Evolutionary conservation across 1,284 basidiomycete genomes (phyloP).

Genomic region (Rhodotorula sp.): DNA sequence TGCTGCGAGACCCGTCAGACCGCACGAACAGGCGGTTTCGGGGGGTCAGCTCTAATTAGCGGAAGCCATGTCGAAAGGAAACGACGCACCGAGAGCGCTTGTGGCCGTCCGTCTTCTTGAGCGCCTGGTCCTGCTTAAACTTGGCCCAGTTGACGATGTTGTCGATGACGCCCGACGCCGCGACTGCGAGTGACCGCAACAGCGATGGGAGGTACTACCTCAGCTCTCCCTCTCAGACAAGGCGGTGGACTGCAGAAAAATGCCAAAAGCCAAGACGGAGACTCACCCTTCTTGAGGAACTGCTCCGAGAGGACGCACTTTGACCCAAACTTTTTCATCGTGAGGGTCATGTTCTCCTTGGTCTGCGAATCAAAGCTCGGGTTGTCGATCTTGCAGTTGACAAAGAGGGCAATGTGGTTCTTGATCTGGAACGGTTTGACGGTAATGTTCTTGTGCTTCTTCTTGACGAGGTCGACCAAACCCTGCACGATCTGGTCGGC

Average conservation of each 20-base stretch:
- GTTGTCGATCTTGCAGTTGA: slow-evolving; percentile 95
- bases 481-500: slow-evolving; percentile 83
- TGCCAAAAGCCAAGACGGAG: background rate
- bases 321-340: slow-evolving; percentile 81
- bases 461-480: slow-evolving; percentile 71
- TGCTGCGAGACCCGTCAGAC: slow-evolving; percentile 52
- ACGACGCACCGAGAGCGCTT: slow-evolving; percentile 75
- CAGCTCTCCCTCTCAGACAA: background rate
- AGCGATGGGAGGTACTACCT: background rate
- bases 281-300: slow-evolving; percentile 88
- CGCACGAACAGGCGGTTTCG: background rate
- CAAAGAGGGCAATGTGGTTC: slow-evolving; percentile 98
- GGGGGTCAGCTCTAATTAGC: background rate
- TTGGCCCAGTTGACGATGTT: slow-evolving; percentile 93
- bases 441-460: slow-evolving; percentile 85
- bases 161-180: slow-evolving; percentile 87
- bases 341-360: slow-evolving; percentile 91
- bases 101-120: slow-evolving; percentile 94
- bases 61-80: background rate
- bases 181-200: slow-evolving; percentile 56
- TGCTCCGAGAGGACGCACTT: slow-evolving; percentile 84
- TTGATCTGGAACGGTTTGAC: slow-evolving; percentile 93
- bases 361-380: slow-evolving; percentile 99
- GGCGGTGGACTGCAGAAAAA: background rate
- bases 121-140: slow-evolving; percentile 91